Evolutionary conservation across 768 basidiomycete species (phyloP).

Genomic region (Exidia glandulosa): DNA sequence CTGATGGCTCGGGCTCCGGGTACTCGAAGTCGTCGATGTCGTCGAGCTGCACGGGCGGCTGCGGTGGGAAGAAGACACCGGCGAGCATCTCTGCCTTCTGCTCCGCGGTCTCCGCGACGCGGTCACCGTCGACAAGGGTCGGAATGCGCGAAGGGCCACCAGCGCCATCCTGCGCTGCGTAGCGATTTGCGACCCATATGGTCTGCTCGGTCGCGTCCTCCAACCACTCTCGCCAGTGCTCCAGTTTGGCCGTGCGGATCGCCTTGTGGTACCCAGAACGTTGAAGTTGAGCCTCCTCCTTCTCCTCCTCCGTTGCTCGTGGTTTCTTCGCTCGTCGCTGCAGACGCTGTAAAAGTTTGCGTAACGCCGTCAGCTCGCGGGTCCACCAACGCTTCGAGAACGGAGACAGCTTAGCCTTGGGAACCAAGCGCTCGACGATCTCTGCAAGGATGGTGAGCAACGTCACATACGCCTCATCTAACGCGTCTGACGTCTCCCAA

Average conservation of each 20-base stretch:
- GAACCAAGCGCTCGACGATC: too few species aligned
- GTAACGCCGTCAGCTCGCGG: background rate
- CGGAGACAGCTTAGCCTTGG: too few species aligned
- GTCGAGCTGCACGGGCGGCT: background rate
- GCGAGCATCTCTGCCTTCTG: background rate
- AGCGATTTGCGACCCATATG: background rate
- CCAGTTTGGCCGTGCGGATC: background rate
- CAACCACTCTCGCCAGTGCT: background rate
- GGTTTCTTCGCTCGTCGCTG: background rate
- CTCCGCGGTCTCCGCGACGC: background rate
- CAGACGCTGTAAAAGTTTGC: background rate
- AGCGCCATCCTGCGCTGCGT: background rate
- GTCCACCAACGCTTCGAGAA: background rate
- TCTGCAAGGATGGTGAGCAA: too few species aligned
- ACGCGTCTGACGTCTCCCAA: background rate
- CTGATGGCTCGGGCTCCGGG: background rate
- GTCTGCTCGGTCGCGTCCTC: background rate
- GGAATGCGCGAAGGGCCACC: background rate
- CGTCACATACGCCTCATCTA: too few species aligned
- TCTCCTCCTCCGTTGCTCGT: background rate
- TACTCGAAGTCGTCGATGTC: background rate
- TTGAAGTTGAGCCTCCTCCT: background rate
- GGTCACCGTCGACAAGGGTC: background rate
- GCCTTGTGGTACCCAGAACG: background rate
- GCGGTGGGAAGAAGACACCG: background rate